Base-by-base conservation (phyloP, 2,329 filamentous ascomycete species). In the Aspergillus alliaceus region DNA sequence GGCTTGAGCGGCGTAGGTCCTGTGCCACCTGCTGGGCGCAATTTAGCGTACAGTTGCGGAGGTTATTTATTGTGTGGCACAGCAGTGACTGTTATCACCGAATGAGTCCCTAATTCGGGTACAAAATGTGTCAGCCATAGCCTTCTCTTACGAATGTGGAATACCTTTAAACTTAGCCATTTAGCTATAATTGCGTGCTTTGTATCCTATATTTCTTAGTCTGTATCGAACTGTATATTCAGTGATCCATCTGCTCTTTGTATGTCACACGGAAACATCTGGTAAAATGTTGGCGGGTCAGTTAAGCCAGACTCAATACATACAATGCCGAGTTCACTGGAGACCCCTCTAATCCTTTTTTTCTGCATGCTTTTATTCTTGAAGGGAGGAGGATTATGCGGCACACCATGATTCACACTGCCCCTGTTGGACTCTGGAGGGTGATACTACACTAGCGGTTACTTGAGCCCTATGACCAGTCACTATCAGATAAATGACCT, bases 1-100 rank as follows among this genome's bases (percentile, higher is more conserved):
- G 51, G 37, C 31, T 53, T 34, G 31, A 34, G 48, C 51, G 51
- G 51, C 51, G 51, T 44, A 47, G 51, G 51, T 46, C 42, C 51
- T 53, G 39, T 34, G 51, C 51, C 40, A 46, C 51, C 32, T n/a
- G 24, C 35, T 53, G 20, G 50, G 50, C 51, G 40, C 51, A 37
- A 22, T n/a, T 6, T 22, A 51, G 27, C 31, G 18, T 47, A n/a
- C 12, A 34, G 27, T 15, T 18, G 11, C 18, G 9, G 24, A 39
- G n/a, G 35, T 9, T 15, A 12, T 7, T 20, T 48, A 22, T 29
- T 20, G 14, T 27, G 24, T 47, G 25, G 44, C 44, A 47, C 44
- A n/a, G 42, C n/a, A 20, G 15, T 47, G 42, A n/a, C 44, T 18
- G 25, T 31, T 32, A 32, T 22, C 44, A 22, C n/a, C 44, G 20